Conservation (phyloP, 768 basidiomycete species). For the Naganishia kalamii region DNA sequence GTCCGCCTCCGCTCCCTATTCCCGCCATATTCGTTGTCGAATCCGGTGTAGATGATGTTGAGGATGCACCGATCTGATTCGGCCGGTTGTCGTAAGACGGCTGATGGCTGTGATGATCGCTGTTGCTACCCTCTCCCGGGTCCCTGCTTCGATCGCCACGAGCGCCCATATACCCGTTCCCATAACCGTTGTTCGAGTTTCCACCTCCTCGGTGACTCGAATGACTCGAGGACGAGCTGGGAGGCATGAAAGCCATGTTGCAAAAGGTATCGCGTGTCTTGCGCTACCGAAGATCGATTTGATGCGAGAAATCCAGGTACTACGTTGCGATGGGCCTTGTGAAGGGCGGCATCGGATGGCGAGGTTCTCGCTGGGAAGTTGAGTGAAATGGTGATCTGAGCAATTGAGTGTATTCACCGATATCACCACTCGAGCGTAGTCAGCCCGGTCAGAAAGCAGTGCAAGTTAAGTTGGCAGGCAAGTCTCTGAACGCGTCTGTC, state of each 20-base stretch:
- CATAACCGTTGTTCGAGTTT: not conserved
- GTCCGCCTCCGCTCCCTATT: conserved; percentile 7
- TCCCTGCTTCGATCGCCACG: conserved; percentile 6
- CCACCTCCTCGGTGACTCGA: not conserved
- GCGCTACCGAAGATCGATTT: no score
- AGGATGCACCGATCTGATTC: not conserved
- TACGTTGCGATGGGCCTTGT: not conserved
- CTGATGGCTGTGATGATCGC: not conserved
- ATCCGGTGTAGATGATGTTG: not conserved
- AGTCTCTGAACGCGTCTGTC: conserved; percentile 1
- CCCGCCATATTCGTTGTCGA: conserved; percentile 5
- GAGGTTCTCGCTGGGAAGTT: not conserved
- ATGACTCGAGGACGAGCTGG: not conserved
- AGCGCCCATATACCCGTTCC: not conserved
- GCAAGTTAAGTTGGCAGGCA: no score
- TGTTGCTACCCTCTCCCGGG: not conserved
- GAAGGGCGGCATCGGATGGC: not conserved
- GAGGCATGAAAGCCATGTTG: conserved; percentile 9
- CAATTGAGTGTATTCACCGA: not conserved
- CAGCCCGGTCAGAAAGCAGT: not conserved
- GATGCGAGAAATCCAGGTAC: not conserved
- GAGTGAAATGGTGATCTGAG: not conserved
- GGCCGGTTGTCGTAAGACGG: not conserved
- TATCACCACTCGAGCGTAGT: not conserved
- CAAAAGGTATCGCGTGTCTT: not conserved